These are phyloP conservation scores for Candida sojae DNA, from an alignment of 1,139 yeast genomes.

Conservation along the genomic window DNA sequence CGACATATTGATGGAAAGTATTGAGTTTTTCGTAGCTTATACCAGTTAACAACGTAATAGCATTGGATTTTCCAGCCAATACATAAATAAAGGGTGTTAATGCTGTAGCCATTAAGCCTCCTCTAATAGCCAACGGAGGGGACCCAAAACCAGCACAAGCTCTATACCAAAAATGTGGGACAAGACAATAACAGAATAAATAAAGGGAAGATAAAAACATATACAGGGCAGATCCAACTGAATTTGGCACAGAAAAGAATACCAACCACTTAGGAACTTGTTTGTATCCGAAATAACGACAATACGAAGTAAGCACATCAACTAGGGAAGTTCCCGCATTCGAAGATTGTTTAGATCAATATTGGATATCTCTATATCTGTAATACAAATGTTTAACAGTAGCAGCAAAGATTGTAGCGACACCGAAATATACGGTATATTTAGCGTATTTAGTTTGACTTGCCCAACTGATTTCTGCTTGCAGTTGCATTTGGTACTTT, in stretches of 20 bases:
- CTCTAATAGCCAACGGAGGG: slow-evolving; percentile 62
- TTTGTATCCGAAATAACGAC: slow-evolving; percentile 51
- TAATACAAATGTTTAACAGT: slow-evolving; percentile 42
- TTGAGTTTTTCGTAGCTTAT: slow-evolving; percentile 58
- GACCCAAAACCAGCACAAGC: slow-evolving; percentile 61
- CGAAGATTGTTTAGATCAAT: slow-evolving; percentile 17
- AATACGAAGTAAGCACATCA: slow-evolving; percentile 38
- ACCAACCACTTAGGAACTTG: slow-evolving; percentile 41
- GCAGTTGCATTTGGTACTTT: slow-evolving; percentile 30
- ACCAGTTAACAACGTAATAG: slow-evolving; percentile 54
- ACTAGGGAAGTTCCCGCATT: slow-evolving; percentile 18
- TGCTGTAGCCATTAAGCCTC: slow-evolving; percentile 56
- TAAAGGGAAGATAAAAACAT: slow-evolving; percentile 44
- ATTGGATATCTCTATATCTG: slow-evolving; percentile 32
- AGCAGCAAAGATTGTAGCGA: slow-evolving; percentile 37
- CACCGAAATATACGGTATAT: slow-evolving; percentile 48
- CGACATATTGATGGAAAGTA: slow-evolving; percentile 53
- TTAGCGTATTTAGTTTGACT: slow-evolving; percentile 43
- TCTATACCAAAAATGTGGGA: slow-evolving; percentile 59
- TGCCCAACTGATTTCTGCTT: slow-evolving; percentile 41
- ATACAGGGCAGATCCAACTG: slow-evolving; percentile 49
- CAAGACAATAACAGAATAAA: slow-evolving; percentile 43
- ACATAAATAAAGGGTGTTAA: slow-evolving; percentile 53
- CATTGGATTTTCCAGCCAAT: slow-evolving; percentile 54
- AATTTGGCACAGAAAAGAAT: slow-evolving; percentile 49